Base-by-base conservation (phyloP, 306 rosid species). In the Canavalia ensiformis region DNA sequence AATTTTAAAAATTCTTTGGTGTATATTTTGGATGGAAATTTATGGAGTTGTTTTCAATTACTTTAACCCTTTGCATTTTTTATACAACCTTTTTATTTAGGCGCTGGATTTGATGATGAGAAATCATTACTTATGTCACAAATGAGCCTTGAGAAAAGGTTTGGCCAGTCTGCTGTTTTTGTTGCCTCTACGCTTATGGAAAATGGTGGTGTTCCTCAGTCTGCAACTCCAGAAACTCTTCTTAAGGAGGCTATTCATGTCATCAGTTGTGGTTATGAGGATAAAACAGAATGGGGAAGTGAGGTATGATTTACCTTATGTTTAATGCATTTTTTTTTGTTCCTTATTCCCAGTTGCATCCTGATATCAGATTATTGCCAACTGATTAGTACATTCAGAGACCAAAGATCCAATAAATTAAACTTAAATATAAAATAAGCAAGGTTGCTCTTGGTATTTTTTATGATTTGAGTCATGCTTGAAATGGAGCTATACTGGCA, bases 151-250 rank as follows among this genome's bases (percentile, higher is more conserved):
- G 98, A 93, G 88, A 88, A 93, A 81, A 88, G 98, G 86, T 93
- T 93, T 72, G 98, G 98, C 42, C 97, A 91, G 73, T 93, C 98
- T 62, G 91, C 89, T 73, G 97, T 91, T 76, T 93, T 93, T 81
- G 98, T 93, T 87, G 98, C 97, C 51, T 93, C 98, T 0, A 93
- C 98, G 41, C 94, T 93, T 8, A 93, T 93, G 98, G 98, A 93
- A 80, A 91, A 94, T 55, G 98, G 98, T 42, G 98, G 98, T 12
- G 98, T 94, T 68, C 98, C 98, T 65, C 97, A 94, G 82, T 94
- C 98, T 66, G 98, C 98, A 2, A 91, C 95, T 56, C 95, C 98
- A 5, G 98, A 94, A 82, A 90, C 92, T 31, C 98, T 94, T 74
- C 98, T 94, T 52, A 94, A 94, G 88, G 98, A 94, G 86, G 98